Conservation (phyloP, 108 stramenopile species). For the Epithemia pelagica region DNA sequence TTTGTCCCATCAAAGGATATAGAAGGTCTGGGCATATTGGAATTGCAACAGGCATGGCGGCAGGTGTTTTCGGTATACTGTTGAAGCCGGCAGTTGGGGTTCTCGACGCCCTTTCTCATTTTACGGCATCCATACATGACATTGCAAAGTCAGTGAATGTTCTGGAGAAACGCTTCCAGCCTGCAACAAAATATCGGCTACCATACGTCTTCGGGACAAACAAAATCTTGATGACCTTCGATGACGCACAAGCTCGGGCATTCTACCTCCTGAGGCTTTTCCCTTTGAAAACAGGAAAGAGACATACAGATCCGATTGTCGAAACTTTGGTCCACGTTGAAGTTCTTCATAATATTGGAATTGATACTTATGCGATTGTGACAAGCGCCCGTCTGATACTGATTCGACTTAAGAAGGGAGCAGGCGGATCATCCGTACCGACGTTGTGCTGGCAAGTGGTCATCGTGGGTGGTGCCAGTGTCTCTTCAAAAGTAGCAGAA, state of each 20-base stretch:
- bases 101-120: slow-evolving; percentile 73
- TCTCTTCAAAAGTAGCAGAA: slow-evolving; percentile 50
- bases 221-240: slow-evolving; percentile 58
- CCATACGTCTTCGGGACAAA: slow-evolving; percentile 69
- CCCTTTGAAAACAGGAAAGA: slow-evolving; percentile 12
- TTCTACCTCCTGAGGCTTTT: slow-evolving; percentile 42
- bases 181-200: slow-evolving; percentile 53
- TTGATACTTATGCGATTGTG: slow-evolving; percentile 62
- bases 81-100: slow-evolving; percentile 77
- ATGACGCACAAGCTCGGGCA: slow-evolving; percentile 44
- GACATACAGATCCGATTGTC: background rate
- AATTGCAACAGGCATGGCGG: slow-evolving; percentile 48
- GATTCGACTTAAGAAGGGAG: slow-evolving; percentile 49
- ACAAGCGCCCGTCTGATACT: slow-evolving; percentile 61
- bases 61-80: slow-evolving; percentile 65
- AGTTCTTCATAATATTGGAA: slow-evolving; percentile 56
- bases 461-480: slow-evolving; percentile 17
- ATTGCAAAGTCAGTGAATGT: slow-evolving; percentile 77
- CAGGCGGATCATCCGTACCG: slow-evolving; percentile 25
- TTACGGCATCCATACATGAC: slow-evolving; percentile 65
- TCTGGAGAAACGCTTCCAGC: slow-evolving; percentile 57
- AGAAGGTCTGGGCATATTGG: slow-evolving; percentile 48
- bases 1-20: slow-evolving; percentile 63
- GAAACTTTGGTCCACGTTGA: slow-evolving; percentile 67
- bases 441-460: slow-evolving; percentile 64